Conservation (phyloP, 2,329 filamentous ascomycete species). For the Scolecobasidium constrictum region DNA sequence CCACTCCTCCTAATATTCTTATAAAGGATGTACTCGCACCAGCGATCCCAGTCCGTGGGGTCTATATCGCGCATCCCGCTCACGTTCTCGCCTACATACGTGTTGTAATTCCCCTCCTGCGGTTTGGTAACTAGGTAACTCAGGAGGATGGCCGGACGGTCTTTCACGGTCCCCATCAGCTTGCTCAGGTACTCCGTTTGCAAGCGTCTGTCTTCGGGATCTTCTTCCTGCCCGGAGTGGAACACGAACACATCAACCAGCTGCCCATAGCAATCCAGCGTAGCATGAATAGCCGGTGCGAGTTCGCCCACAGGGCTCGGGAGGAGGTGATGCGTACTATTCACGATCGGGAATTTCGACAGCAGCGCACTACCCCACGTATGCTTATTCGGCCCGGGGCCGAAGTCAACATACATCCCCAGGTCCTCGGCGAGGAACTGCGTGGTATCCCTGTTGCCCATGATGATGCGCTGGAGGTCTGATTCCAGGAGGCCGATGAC, state of each 20-base stretch:
- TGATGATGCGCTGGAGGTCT: conserved; percentile 94
- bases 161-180: conserved; percentile 66
- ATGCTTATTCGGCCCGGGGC: conserved; percentile 96
- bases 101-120: conserved; percentile 90
- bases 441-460: conserved; percentile 95
- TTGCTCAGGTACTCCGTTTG: conserved; percentile 79
- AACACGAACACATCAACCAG: conserved; percentile 93
- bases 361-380: conserved; percentile 91
- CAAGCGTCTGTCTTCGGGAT: conserved; percentile 77
- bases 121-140: conserved; percentile 90
- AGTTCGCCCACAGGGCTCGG: conserved; percentile 90
- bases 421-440: conserved; percentile 92
- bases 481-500: conserved; percentile 90
- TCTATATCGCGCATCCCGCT: conserved; percentile 97
- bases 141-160: conserved; percentile 73
- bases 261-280: conserved; percentile 82
- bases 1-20: conserved; percentile 77
- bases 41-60: conserved; percentile 83
- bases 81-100: conserved; percentile 64
- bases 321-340: conserved; percentile 90
- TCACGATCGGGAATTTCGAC: conserved; percentile 95
- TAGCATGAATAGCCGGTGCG: conserved; percentile 93
- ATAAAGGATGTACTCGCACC: conserved; percentile 98
- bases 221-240: conserved; percentile 97
- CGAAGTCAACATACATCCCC: conserved; percentile 97